phyloP scores from a whole-genome alignment of 352 stramenopile species.

The Globisporangium paroecandrum region DNA sequence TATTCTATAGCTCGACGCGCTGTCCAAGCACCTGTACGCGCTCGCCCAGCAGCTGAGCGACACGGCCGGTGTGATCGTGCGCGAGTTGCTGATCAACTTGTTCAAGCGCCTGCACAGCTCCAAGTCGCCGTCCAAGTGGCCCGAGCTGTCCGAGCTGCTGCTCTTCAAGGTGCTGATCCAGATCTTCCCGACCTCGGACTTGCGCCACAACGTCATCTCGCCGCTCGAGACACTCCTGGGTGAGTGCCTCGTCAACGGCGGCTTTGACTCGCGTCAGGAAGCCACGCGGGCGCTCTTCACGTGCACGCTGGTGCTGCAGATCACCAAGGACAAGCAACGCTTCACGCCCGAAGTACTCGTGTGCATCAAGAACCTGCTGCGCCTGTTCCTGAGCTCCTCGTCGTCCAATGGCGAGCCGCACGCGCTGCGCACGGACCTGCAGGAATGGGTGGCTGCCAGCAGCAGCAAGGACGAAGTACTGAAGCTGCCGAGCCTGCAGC shows the following conservation, averaged over 20 bases:
- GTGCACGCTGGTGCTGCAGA: constrained; percentile 63
- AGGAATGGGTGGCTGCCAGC: constrained; percentile 33
- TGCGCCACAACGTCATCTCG: constrained; percentile 93
- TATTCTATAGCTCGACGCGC: constrained; percentile 54
- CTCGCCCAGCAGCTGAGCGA: constrained; percentile 91
- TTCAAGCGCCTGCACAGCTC: constrained; percentile 85
- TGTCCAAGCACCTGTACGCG: constrained; percentile 84
- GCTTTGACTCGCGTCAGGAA: constrained; percentile 70
- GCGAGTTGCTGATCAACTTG: constrained; percentile 89
- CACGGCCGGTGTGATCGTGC: constrained; percentile 82
- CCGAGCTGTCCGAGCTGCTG: constrained; percentile 86
- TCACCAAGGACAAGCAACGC: constrained; percentile 86
- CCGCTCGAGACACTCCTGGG: constrained; percentile 90
- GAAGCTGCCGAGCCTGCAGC: constrained; percentile 35
- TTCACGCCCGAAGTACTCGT: constrained; percentile 85
- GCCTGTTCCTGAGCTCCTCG: constrained; percentile 32
- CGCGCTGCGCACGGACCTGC: constrained; percentile 50
- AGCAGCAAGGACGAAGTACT: constrained; percentile 11
- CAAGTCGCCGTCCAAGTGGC: constrained; percentile 80
- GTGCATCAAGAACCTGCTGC: constrained; percentile 49
- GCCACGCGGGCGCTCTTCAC: constrained; percentile 79
- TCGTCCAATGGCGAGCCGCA: constrained; percentile 20
- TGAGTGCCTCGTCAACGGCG: constrained; percentile 82
- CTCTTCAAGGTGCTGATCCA: constrained; percentile 85
- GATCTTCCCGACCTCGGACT: constrained; percentile 94